Base-by-base conservation (phyloP, 75 land plant genomes). In the Isoetes taiwanensis region DNA sequence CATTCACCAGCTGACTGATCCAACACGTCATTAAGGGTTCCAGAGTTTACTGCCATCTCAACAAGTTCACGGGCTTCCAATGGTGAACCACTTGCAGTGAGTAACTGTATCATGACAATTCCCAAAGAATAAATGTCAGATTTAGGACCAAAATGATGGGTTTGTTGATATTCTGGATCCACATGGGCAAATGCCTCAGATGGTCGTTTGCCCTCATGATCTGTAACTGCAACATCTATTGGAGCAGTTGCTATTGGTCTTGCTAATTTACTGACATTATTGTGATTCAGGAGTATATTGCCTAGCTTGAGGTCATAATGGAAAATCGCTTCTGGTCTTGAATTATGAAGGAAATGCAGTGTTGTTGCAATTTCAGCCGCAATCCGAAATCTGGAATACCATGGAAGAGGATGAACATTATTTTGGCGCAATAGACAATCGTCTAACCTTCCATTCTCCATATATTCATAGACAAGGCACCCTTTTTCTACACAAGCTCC, bases 401-500 rank as follows among this genome's bases (percentile, higher is more conserved):
- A 65, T 25, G 75, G 35, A 3, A 66, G 16, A 8, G 75, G 70
- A 14, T 19, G 50, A 2, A 59, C 56, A 25, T 56, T 58, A 24
- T 71, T 66, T 42, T 64, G 33, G 32, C 76, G 21, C 25, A 52
- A 33, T 1, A 72, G 64, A 28, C 64, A 54, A 35, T 72, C 75
- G 14, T 66, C 75, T 9, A 72, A 67, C 30, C 70, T 72, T 16
- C 75, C 75, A 28, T 72, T 66, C 2, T 41, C 63, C 75, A 72
- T 58, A 60, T 66, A 72, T 54, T 72, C 75, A 20, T 81, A 81
- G 0, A 78, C 75, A 6, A 81, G 58, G 58, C 81, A 81, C 1
- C 80, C 78, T 19, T 68, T 63, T 32, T 81, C 80, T 0, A 78
- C 70, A 43, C 80, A 76, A 19, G 79, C 84, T 11, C 84, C 84